phyloP scores from a whole-genome alignment of 768 basidiomycete species.

The Mycena galericulata region DNA sequence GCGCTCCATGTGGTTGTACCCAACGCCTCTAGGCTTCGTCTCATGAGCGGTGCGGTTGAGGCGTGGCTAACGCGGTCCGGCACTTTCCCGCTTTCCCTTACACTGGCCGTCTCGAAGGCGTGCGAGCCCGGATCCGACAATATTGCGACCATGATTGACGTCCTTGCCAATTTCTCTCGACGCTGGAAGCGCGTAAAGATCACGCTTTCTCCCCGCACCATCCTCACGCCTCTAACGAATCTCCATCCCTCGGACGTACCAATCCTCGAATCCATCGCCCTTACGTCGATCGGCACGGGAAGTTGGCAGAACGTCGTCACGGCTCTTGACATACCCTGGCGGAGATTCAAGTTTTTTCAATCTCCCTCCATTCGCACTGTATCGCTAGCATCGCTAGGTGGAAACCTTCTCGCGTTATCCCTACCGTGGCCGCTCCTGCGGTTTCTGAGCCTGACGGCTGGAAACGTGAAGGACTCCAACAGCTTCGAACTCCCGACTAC shows the following conservation, averaged over 20 bases:
- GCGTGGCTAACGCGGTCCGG: slow-evolving; percentile 19
- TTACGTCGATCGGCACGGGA: slow-evolving; percentile 4
- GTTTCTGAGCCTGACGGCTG: neutral
- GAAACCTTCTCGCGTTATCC: slow-evolving; percentile 12
- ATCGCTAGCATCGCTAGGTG: slow-evolving; percentile 13
- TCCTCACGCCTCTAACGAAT: slow-evolving; percentile 25
- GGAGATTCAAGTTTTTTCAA: slow-evolving; percentile 1
- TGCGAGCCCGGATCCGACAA: slow-evolving; percentile 17
- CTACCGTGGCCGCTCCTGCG: slow-evolving; percentile 8
- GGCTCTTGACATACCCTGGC: slow-evolving; percentile 10
- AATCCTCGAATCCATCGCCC: slow-evolving; percentile 16
- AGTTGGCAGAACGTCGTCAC: slow-evolving; percentile 14
- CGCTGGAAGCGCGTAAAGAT: slow-evolving; percentile 19
- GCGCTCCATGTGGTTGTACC: slow-evolving; percentile 23
- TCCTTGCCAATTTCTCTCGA: slow-evolving; percentile 2
- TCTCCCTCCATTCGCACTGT: slow-evolving; percentile 8
- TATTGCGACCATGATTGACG: slow-evolving; percentile 21
- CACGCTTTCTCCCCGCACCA: slow-evolving; percentile 18
- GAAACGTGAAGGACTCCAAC: neutral
- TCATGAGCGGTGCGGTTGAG: neutral
- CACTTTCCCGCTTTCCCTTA: slow-evolving; percentile 17
- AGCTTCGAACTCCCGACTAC: slow-evolving; percentile 10
- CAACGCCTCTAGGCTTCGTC: neutral
- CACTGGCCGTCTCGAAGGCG: slow-evolving; percentile 9
- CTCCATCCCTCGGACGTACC: slow-evolving; percentile 10